Percentiles rank a stretch among this genome's conserved stretches.
These are phyloP conservation scores for Cucumis variabilis DNA, from an alignment of 331 rosid species.

Conservation along the genomic window DNA sequence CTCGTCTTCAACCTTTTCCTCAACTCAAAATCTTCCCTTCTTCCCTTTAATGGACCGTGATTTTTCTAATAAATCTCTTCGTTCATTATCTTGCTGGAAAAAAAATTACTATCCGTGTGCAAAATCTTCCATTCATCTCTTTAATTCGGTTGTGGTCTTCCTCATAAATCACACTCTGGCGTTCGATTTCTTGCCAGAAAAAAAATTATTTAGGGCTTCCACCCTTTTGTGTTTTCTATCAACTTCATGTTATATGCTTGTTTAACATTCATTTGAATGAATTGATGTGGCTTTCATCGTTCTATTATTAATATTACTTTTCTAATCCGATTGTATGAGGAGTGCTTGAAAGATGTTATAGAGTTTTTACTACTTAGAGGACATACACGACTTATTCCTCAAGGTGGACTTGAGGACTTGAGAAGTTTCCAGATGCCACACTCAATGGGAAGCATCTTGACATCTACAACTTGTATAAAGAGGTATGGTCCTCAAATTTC, in stretches of 20 bases:
- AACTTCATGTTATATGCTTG: constrained; percentile 10
- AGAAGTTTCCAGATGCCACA: constrained; percentile 90
- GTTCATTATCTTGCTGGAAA: too few species aligned
- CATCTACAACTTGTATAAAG: constrained; percentile 95
- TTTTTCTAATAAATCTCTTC: too few species aligned
- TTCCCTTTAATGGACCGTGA: too few species aligned
- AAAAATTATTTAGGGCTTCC: too few species aligned
- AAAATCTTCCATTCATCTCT: too few species aligned
- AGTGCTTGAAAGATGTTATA: constrained; percentile 95
- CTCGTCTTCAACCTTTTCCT: too few species aligned
- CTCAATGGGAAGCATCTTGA: constrained; percentile 99
- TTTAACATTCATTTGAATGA: background rate
- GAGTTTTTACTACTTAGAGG: constrained; percentile 94
- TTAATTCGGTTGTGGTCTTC: too few species aligned
- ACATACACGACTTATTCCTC: constrained; percentile 89
- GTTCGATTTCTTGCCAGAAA: too few species aligned
- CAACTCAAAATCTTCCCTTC: too few species aligned
- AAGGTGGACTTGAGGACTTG: constrained; percentile 63
- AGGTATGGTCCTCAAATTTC: constrained; percentile 52
- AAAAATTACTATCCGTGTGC: too few species aligned
- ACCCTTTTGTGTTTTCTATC: background rate
- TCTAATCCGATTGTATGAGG: constrained; percentile 57
- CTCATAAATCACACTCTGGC: too few species aligned
- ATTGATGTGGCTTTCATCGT: background rate
- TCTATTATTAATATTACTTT: background rate